phyloP scores from a whole-genome alignment of 306 rosid genomes.

The Fragaria vesca region DNA sequence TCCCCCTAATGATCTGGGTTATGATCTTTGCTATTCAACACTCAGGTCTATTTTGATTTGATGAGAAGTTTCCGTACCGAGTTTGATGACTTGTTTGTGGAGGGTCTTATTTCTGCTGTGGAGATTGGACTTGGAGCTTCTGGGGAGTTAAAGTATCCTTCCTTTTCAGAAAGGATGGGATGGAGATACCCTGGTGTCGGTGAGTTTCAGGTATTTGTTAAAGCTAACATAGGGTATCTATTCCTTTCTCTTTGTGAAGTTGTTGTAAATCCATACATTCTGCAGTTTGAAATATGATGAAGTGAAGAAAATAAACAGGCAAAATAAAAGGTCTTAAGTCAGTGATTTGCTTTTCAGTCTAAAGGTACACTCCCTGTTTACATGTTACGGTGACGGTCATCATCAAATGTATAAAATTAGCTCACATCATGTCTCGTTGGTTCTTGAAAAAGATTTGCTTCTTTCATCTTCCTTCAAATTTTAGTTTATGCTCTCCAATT shows the following conservation, averaged over 20 bases:
- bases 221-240: conserved; percentile 9
- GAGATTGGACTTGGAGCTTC: conserved; percentile 93
- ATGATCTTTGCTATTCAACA: not conserved
- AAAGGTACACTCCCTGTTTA: not conserved
- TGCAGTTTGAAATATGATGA: conserved; percentile 10
- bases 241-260: not conserved
- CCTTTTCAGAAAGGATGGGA: conserved; percentile 86
- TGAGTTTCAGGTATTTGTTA: conserved; percentile 93
- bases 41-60: conserved; percentile 93
- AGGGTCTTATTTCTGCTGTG: conserved; percentile 71
- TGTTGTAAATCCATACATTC: conserved; percentile 1
- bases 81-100: conserved; percentile 84
- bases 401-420: not conserved
- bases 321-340: not conserved
- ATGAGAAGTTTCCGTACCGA: conserved; percentile 97
- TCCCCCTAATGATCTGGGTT: not conserved
- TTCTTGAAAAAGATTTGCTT: not conserved
- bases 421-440: not conserved
- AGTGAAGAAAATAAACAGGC: not conserved
- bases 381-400: not conserved
- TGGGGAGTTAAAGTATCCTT: conserved; percentile 97
- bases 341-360: not conserved
- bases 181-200: conserved; percentile 99
- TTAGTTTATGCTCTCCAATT: not conserved
- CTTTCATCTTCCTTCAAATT: conserved; percentile 2